Percentiles rank a stretch among this genome's conserved stretches.
Conservation (phyloP, 2,329 filamentous ascomycete genomes). For the Macrophomina phaseolina region DNA sequence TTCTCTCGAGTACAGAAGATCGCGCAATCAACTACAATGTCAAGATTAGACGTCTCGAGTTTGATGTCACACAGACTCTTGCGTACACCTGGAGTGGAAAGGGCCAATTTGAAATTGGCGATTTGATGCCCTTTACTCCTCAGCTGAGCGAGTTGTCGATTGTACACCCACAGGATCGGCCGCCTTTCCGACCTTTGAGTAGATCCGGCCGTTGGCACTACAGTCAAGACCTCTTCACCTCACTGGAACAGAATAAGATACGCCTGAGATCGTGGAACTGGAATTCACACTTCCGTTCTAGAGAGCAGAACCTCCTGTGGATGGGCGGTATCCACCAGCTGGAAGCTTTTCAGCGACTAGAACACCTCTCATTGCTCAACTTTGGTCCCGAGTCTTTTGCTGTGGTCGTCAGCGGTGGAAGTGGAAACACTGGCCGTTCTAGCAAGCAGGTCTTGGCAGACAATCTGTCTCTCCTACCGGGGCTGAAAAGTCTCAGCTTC, state of each 20-base stretch:
- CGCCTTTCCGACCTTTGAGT: conserved; percentile 62
- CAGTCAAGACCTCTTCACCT: conserved; percentile 67
- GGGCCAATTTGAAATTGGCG: conserved; percentile 61
- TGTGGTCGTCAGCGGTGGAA: background rate
- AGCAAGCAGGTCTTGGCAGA: conserved; percentile 54
- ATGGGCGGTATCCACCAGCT: conserved; percentile 54
- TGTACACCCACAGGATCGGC: conserved; percentile 70
- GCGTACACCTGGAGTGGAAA: conserved; percentile 59
- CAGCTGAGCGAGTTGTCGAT: conserved; percentile 74
- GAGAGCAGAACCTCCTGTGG: conserved; percentile 35
- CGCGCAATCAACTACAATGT: conserved; percentile 64
- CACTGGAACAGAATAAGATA: conserved; percentile 59
- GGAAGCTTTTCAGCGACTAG: conserved; percentile 44
- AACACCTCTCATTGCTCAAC: conserved; percentile 43
- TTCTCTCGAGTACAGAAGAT: conserved; percentile 58
- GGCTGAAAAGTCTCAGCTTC: conserved; percentile 71
- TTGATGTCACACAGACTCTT: conserved; percentile 68
- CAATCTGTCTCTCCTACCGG: conserved; percentile 63
- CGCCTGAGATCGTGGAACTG: conserved; percentile 61
- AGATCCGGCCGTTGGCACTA: conserved; percentile 68
- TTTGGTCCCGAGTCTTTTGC: conserved; percentile 34
- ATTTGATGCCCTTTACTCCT: conserved; percentile 68
- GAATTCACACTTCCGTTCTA: conserved; percentile 57
- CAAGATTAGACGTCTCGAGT: conserved; percentile 72
- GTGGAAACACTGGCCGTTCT: conserved; percentile 40